Conservation (phyloP, 192 early-diverging fungal species). For the Globomyces pollinis-pini region DNA sequence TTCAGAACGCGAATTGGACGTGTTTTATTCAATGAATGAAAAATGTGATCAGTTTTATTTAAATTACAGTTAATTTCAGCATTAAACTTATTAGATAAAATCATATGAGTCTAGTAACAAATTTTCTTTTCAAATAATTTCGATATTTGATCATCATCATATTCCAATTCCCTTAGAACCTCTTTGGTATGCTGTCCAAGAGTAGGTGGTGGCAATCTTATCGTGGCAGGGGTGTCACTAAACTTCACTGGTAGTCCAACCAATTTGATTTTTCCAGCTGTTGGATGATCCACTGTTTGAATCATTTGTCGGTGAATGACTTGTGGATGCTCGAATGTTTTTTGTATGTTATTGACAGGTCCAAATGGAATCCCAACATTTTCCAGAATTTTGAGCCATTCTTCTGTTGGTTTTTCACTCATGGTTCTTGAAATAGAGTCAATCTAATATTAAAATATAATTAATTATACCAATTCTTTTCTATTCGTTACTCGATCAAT, state of each 20-base stretch:
- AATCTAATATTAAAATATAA: slow-evolving; percentile 25
- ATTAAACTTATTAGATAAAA: too few species aligned
- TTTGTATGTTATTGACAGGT: slow-evolving; percentile 68
- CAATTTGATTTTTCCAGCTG: slow-evolving; percentile 68
- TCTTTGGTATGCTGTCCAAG: slow-evolving; percentile 86
- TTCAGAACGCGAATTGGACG: too few species aligned
- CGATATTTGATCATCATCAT: slow-evolving; percentile 20
- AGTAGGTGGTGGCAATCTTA: slow-evolving; percentile 69
- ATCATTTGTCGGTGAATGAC: slow-evolving; percentile 57
- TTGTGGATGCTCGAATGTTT: slow-evolving; percentile 62
- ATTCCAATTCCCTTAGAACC: slow-evolving; percentile 59
- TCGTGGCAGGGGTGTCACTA: slow-evolving; percentile 50
- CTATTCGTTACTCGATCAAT: slow-evolving; percentile 66
- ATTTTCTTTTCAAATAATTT: too few species aligned
- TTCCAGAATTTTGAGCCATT: slow-evolving; percentile 61
- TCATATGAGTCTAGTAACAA: too few species aligned
- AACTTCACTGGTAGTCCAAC: slow-evolving; percentile 75
- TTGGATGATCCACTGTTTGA: slow-evolving; percentile 73
- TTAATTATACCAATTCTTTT: slow-evolving; percentile 33
- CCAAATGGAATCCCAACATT: slow-evolving; percentile 69
- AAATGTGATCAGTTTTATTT: too few species aligned
- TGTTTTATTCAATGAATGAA: too few species aligned
- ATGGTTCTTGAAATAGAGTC: slow-evolving; percentile 47
- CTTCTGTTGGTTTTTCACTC: slow-evolving; percentile 32
- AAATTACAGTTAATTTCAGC: too few species aligned